Evolutionary conservation across 2,329 filamentous ascomycete species (phyloP).

Genomic region (Paecilomyces formosus): DNA sequence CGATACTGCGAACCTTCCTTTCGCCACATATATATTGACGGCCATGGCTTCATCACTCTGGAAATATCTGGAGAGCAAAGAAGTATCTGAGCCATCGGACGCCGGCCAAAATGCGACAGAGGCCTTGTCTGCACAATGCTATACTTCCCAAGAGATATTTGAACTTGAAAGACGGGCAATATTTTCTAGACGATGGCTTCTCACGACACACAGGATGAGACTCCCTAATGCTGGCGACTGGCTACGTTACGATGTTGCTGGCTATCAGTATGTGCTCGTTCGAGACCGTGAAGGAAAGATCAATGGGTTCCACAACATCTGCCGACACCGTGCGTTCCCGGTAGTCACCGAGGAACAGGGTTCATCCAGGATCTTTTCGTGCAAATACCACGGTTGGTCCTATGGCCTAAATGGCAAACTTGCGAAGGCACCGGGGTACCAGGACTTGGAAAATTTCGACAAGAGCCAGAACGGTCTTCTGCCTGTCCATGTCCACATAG

Average conservation of each 20-base stretch:
- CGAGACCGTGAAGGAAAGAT: conserved; percentile 45
- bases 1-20: no score
- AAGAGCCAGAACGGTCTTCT: neutral
- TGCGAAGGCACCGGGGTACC: conserved; percentile 51
- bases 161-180: conserved; percentile 51
- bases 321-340: conserved; percentile 52
- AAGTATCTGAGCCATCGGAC: no score
- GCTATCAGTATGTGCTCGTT: conserved; percentile 49
- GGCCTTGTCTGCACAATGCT: no score
- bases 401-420: conserved; percentile 52
- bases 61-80: no score
- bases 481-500: neutral
- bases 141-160: conserved; percentile 29
- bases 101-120: no score
- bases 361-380: conserved; percentile 45
- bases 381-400: conserved; percentile 56
- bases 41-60: no score
- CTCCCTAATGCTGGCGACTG: conserved; percentile 50
- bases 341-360: conserved; percentile 46
- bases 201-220: conserved; percentile 36
- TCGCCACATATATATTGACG: no score
- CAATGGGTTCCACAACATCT: conserved; percentile 55
- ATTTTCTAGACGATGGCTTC: conserved; percentile 48
- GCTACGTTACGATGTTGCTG: conserved; percentile 49
- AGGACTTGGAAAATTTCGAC: conserved; percentile 48